Evolutionary conservation across 106 monocot genomes (phyloP).

Genomic region (Allium sativum): DNA sequence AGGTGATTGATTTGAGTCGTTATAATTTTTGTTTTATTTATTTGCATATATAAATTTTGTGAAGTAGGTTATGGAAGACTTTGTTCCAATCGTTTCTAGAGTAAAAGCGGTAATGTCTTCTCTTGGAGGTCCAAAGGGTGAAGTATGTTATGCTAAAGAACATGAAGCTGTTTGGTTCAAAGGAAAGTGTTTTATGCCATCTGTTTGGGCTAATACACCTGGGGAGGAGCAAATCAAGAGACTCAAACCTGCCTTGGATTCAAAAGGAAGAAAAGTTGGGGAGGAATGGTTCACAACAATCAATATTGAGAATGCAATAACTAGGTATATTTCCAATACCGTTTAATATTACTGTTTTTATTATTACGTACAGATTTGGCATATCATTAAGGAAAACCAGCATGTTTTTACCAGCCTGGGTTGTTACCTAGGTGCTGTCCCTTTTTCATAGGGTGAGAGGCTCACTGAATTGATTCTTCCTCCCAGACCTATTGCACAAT

Average conservation of each 20-base stretch:
- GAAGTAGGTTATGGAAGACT: constrained; percentile 67
- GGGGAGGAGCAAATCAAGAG: constrained; percentile 93
- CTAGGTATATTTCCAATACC: constrained; percentile 29
- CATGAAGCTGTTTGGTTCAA: constrained; percentile 96
- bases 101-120: constrained; percentile 65
- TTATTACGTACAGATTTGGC: too few species aligned
- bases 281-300: constrained; percentile 93
- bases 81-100: constrained; percentile 73
- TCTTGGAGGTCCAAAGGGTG: constrained; percentile 74
- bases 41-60: background rate
- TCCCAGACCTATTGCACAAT: too few species aligned
- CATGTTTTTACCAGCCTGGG: too few species aligned
- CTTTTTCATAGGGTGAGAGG: too few species aligned
- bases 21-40: too few species aligned
- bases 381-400: too few species aligned
- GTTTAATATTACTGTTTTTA: too few species aligned
- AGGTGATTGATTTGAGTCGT: too few species aligned
- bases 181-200: constrained; percentile 73
- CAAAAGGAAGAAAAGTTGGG: constrained; percentile 94
- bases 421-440: too few species aligned
- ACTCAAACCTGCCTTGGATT: constrained; percentile 72
- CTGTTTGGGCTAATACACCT: constrained; percentile 69
- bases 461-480: too few species aligned
- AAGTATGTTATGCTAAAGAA: constrained; percentile 86
- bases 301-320: constrained; percentile 81